These are phyloP conservation scores for Tritrichomonas foetus DNA, from an alignment of 208 protist species.

Conservation along the genomic window DNA sequence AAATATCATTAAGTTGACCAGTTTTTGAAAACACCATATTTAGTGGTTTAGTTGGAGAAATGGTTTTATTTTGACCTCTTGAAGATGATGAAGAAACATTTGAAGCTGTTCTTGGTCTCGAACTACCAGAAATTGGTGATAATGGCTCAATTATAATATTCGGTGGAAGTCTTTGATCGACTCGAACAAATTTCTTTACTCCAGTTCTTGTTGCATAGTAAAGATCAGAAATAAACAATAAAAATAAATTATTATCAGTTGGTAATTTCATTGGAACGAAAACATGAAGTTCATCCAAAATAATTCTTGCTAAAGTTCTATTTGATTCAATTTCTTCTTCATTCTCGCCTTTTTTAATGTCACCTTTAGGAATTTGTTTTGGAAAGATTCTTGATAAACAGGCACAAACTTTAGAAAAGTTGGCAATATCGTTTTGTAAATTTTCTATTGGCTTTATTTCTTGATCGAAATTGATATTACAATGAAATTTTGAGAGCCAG, in stretches of 20 bases:
- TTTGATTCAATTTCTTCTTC: not conserved
- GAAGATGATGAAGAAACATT: no score
- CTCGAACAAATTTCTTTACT: not conserved
- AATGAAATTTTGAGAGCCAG: conserved; percentile 14
- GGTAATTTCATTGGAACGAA: not conserved
- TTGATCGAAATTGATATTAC: not conserved
- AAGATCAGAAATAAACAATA: not conserved
- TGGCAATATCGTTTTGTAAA: not conserved
- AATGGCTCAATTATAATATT: no score
- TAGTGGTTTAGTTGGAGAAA: no score
- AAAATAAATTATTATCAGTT: not conserved
- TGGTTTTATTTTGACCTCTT: no score
- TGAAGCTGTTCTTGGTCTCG: no score
- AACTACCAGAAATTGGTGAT: no score
- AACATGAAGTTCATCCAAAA: conserved; percentile 4
- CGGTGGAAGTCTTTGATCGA: not conserved
- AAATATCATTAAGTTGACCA: no score
- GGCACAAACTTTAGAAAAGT: not conserved
- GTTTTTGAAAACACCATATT: no score
- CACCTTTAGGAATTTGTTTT: not conserved
- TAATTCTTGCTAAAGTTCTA: not conserved
- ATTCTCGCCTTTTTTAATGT: not conserved
- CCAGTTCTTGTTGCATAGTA: not conserved
- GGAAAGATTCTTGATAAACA: not conserved
- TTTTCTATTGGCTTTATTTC: no score